phyloP scores from a whole-genome alignment of 441 rosid species.

The Syzygium syzygioides region DNA sequence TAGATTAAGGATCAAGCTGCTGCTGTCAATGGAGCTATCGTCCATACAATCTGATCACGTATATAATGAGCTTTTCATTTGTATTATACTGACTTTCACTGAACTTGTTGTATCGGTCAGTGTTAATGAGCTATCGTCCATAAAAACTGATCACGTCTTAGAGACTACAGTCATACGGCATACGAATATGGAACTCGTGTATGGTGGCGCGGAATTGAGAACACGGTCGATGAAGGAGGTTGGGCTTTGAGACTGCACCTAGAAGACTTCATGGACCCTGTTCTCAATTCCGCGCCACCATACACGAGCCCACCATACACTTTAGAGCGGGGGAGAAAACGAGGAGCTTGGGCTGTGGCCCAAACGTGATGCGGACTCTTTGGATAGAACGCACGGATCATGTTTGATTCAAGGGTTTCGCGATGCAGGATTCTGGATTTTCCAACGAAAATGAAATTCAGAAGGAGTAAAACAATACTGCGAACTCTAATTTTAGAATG shows the following conservation, averaged over 20 bases:
- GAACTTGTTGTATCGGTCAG: too few species aligned
- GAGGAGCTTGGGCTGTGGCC: neutral
- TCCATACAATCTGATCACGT: neutral
- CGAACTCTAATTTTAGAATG: neutral
- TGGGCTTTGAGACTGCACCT: neutral
- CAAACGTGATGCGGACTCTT: neutral
- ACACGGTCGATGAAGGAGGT: neutral
- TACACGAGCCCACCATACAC: too few species aligned
- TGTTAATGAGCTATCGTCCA: neutral
- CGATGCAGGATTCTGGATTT: neutral
- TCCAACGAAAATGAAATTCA: neutral
- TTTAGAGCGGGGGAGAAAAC: neutral
- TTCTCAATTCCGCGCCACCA: too few species aligned
- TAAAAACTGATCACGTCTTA: neutral
- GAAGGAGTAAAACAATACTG: neutral
- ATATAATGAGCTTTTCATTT: too few species aligned
- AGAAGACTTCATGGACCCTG: too few species aligned
- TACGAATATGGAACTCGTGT: neutral
- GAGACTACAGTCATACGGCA: neutral
- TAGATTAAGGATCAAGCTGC: neutral
- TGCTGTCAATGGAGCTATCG: too few species aligned
- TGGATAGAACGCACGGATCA: neutral
- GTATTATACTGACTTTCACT: too few species aligned
- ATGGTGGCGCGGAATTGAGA: neutral
- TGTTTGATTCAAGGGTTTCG: neutral